A percentile compares a stretch with the other conserved stretches of the same genome.
These are phyloP conservation scores for Eucommia ulmoides DNA, from an alignment of 257 asterid species.

Conservation along the genomic window DNA sequence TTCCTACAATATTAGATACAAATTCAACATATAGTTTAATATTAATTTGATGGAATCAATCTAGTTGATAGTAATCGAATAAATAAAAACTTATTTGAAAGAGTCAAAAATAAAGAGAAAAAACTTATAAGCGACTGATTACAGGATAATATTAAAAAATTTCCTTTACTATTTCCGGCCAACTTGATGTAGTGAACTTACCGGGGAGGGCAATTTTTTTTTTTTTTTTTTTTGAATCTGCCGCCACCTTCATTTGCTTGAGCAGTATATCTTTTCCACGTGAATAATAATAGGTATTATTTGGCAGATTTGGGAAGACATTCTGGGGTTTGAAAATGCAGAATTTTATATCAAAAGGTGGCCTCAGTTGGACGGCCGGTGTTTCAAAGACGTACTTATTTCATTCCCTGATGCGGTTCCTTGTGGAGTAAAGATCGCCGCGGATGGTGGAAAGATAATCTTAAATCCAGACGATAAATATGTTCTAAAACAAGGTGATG, in stretches of 20 bases:
- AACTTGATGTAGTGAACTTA: too few species aligned
- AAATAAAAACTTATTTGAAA: too few species aligned
- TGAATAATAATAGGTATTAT: not conserved
- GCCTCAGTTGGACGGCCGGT: slow-evolving; percentile 71
- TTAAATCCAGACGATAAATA: slow-evolving; percentile 85
- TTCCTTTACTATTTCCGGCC: too few species aligned
- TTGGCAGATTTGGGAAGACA: slow-evolving; percentile 96
- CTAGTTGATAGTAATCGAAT: too few species aligned
- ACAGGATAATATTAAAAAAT: too few species aligned
- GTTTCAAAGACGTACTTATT: slow-evolving; percentile 63
- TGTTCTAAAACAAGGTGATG: slow-evolving; percentile 80
- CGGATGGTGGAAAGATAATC: slow-evolving; percentile 71
- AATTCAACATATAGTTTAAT: too few species aligned
- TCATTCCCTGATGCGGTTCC: slow-evolving; percentile 93
- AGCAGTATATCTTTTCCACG: not conserved
- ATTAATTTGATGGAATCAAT: too few species aligned
- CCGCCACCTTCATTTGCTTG: not conserved
- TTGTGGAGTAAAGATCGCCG: slow-evolving; percentile 82
- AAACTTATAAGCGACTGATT: too few species aligned
- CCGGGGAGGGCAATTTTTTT: too few species aligned
- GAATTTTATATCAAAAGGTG: slow-evolving; percentile 90
- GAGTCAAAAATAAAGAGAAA: too few species aligned
- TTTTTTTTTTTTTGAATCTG: too few species aligned
- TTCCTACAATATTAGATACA: too few species aligned
- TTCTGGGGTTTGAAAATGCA: slow-evolving; percentile 94